Base-by-base conservation (phyloP, 2,329 filamentous ascomycete genomes). In the Elsinoe ampelina region DNA sequence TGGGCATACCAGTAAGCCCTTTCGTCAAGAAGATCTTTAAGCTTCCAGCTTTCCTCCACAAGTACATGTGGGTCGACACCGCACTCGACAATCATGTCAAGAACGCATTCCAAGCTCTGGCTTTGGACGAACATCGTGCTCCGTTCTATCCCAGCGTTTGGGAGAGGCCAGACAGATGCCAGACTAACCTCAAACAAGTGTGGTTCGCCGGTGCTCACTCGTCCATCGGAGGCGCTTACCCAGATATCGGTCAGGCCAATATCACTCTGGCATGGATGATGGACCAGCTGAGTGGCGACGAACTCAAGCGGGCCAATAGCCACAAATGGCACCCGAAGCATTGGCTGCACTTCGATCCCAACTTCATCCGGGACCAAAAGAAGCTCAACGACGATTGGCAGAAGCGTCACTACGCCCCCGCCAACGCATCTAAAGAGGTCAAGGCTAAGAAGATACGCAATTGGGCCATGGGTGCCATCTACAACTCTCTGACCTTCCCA, bases 191-290 rank as follows among this genome's bases (percentile, higher is more conserved):
- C 26, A 70, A 73, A n/a, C 78, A 80, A 63, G 75, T 77, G 7
- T 81, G 79, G 79, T 80, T 80, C 57, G 77, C 78, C 0, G 79
- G 79, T 8, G 73, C 71, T 26, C 79, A 81, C 61, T 71, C 73
- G 8, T 77, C 80, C 57, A 67, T 79, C 2, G 78, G 78, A 2
- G 78, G 78, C 22, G 75, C 76, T 0, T 68, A 67, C 32, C 59
- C 61, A 5, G 67, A 69, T 26, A 60, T 60, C 1, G 62, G 66
- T 4, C 64, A 70, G 6, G 65, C 70, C 5, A 68, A 73, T 48
- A 70, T 73, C 17, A 69, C 70, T 1, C 61, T 73, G 5, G 70
- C 68, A 5, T 73, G 71, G 72, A 72, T 73, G 72, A 72, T 74
- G 68, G 66, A 71, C 36, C 66, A 68, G 26, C 59, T 71, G 1